phyloP scores from a whole-genome alignment of 768 basidiomycete species.

The Leccinum pellstonianum region DNA sequence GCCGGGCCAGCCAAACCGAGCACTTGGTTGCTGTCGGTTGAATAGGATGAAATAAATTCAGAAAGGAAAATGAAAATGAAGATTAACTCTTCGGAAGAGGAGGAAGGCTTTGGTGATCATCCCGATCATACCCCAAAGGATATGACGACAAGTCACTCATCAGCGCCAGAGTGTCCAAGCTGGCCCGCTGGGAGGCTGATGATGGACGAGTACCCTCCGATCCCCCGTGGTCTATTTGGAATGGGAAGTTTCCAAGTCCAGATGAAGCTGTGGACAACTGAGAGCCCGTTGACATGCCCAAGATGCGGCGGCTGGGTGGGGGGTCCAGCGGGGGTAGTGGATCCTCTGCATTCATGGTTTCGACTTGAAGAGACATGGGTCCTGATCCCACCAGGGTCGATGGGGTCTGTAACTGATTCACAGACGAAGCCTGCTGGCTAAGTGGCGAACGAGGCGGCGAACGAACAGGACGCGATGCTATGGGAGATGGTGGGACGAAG shows the following conservation, averaged over 20 bases:
- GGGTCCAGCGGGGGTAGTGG: conserved; percentile 36
- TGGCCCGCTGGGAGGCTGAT: conserved; percentile 60
- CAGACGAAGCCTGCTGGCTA: conserved; percentile 52
- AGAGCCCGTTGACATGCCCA: conserved; percentile 77
- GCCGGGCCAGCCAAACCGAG: conserved; percentile 30
- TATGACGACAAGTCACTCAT: conserved; percentile 84
- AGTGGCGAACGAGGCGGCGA: conserved; percentile 76
- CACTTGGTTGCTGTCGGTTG: conserved; percentile 9
- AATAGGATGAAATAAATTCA: conserved; percentile 9
- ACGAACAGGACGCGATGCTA: conserved; percentile 75
- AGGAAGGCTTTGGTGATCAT: conserved; percentile 28
- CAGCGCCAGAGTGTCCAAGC: conserved; percentile 80
- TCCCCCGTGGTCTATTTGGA: conserved; percentile 73
- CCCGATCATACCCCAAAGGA: conserved; percentile 68
- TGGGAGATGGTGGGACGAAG: conserved; percentile 87
- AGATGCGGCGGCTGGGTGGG: conserved; percentile 58
- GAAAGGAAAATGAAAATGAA: conserved; percentile 2
- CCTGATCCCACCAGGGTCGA: background rate
- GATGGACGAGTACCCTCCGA: conserved; percentile 35
- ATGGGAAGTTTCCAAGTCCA: conserved; percentile 82
- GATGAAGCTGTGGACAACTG: conserved; percentile 75
- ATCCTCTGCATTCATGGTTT: conserved; percentile 32
- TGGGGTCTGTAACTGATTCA: conserved; percentile 12
- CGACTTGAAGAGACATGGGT: conserved; percentile 1
- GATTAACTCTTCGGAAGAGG: conserved; percentile 28